phyloP scores from a whole-genome alignment of 805 yeast species.

The Pichia thaimueangensis region DNA sequence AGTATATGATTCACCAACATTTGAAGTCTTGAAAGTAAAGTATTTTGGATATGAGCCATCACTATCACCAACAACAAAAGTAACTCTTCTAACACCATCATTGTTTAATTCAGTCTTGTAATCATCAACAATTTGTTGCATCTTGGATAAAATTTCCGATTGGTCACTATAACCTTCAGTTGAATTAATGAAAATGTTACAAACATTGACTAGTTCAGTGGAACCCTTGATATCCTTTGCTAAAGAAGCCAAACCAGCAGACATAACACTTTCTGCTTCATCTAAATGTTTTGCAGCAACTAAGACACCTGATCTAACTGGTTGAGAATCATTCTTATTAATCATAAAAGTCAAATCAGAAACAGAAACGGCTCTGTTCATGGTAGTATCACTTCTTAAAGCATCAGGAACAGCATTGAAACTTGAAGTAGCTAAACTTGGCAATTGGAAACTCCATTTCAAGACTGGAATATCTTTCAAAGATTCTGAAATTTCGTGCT shows the following conservation, averaged over 20 bases:
- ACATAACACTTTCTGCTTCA: slow-evolving; percentile 78
- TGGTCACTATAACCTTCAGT: slow-evolving; percentile 72
- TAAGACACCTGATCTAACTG: slow-evolving; percentile 77
- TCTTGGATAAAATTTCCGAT: slow-evolving; percentile 54
- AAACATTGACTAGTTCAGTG: slow-evolving; percentile 62
- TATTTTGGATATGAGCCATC: slow-evolving; percentile 91
- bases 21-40: slow-evolving; percentile 68
- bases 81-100: slow-evolving; percentile 82
- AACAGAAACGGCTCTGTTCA: slow-evolving; percentile 87
- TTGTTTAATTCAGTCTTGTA: slow-evolving; percentile 61
- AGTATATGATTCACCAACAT: slow-evolving; percentile 59
- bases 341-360: slow-evolving; percentile 86
- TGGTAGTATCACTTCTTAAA: slow-evolving; percentile 20
- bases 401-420: slow-evolving; percentile 59
- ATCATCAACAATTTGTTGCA: slow-evolving; percentile 60
- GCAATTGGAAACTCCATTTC: slow-evolving; percentile 85
- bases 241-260: slow-evolving; percentile 66
- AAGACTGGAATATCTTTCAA: slow-evolving; percentile 58
- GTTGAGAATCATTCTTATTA: slow-evolving; percentile 57
- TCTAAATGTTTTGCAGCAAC: slow-evolving; percentile 78
- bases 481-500: slow-evolving; percentile 44
- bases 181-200: slow-evolving; percentile 69
- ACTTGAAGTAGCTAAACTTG: slow-evolving; percentile 63
- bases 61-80: slow-evolving; percentile 79
- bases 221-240: slow-evolving; percentile 38